These are phyloP conservation scores for Taiwanofungus camphoratus DNA, from an alignment of 1,284 basidiomycete species.

Conservation along the genomic window DNA sequence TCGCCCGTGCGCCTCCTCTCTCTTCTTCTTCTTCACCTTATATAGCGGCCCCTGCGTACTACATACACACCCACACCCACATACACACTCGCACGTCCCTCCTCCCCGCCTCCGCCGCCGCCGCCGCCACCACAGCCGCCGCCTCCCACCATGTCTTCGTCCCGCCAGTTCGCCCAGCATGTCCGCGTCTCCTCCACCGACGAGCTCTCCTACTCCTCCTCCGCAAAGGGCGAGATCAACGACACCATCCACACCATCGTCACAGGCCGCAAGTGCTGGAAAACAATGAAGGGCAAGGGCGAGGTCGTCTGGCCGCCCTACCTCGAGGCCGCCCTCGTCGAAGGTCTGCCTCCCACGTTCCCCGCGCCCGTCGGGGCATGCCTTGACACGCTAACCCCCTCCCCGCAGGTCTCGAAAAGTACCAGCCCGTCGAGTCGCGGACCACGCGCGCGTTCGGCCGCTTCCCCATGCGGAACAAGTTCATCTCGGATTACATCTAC, in stretches of 20 bases:
- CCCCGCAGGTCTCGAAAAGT: slow-evolving; percentile 53
- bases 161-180: slow-evolving; percentile 23
- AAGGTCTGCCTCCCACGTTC: slow-evolving; percentile 39
- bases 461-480: slow-evolving; percentile 70
- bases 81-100: too few species aligned
- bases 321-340: slow-evolving; percentile 68
- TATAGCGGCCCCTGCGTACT: too few species aligned
- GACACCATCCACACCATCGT: slow-evolving; percentile 49
- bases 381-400: slow-evolving; percentile 3
- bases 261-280: slow-evolving; percentile 67
- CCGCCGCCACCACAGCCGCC: neutral
- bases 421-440: slow-evolving; percentile 64
- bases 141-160: slow-evolving; percentile 14
- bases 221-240: slow-evolving; percentile 24
- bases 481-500: slow-evolving; percentile 70
- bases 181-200: slow-evolving; percentile 29
- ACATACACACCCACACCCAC: too few species aligned
- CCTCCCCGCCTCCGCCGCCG: neutral
- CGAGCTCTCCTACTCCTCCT: slow-evolving; percentile 27
- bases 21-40: too few species aligned
- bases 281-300: slow-evolving; percentile 58
- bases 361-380: slow-evolving; percentile 6
- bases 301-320: slow-evolving; percentile 73
- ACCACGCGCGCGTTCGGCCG: slow-evolving; percentile 66
- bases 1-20: too few species aligned